These are phyloP conservation scores for Symmetrospora coprosmae DNA, from an alignment of 768 basidiomycete genomes.

Conservation along the genomic window DNA sequence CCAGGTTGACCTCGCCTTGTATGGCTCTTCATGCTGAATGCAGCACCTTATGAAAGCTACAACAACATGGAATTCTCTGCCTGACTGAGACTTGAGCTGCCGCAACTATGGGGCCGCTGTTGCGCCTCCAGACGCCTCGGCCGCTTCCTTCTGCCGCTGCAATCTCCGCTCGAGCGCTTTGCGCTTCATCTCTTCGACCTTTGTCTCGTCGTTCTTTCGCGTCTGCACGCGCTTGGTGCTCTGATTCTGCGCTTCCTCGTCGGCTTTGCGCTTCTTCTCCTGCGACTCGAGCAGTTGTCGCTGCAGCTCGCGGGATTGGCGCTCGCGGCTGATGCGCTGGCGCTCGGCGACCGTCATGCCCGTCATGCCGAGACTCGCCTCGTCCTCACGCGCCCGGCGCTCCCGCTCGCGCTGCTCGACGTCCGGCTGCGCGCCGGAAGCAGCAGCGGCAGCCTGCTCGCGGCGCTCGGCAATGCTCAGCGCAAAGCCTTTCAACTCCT, in stretches of 20 bases:
- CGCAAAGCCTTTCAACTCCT: background rate
- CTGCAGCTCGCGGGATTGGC: conserved; percentile 62
- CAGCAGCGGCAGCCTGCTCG: too few relatives aligned
- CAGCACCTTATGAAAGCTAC: background rate
- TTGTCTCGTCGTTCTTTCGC: conserved; percentile 55
- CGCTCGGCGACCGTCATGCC: conserved; percentile 21
- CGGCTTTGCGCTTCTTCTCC: conserved; percentile 48
- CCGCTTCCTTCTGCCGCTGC: conserved; percentile 25
- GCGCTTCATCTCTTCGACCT: conserved; percentile 65
- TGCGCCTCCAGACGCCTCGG: background rate
- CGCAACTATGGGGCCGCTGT: background rate
- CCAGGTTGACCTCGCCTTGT: too few relatives aligned
- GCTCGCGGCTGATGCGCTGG: conserved; percentile 63
- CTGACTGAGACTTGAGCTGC: background rate
- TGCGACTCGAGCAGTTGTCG: conserved; percentile 64
- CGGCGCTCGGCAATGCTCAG: conserved; percentile 23
- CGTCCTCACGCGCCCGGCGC: background rate
- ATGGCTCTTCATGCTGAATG: background rate
- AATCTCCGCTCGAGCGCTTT: conserved; percentile 49
- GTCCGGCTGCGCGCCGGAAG: conserved; percentile 1
- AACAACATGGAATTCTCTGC: background rate
- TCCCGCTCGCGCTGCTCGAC: conserved; percentile 26
- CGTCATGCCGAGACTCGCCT: background rate
- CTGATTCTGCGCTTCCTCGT: conserved; percentile 49
- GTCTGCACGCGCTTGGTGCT: conserved; percentile 44